Percentiles rank a stretch among this genome's conserved stretches.
phyloP scores from a whole-genome alignment of 164 flowering plant species.

The Dillenia suffruticosa region DNA sequence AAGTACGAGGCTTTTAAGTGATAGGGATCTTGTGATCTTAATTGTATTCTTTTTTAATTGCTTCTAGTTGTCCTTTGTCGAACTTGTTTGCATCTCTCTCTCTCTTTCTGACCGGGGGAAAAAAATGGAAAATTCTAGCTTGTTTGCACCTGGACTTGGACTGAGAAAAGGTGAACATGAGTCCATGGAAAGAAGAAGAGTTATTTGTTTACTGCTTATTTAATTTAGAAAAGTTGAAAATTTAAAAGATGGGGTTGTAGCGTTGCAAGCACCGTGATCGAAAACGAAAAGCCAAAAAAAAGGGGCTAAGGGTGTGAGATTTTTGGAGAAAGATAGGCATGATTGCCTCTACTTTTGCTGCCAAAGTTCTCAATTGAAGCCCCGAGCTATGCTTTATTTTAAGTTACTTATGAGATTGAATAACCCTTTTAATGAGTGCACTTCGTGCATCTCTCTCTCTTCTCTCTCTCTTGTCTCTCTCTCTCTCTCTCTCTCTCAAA shows the following conservation, averaged over 20 bases:
- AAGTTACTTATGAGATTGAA: neutral
- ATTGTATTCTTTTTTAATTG: no score
- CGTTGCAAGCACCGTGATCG: conserved; percentile 8
- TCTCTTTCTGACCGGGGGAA: no score
- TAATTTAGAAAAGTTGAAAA: neutral
- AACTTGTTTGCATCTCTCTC: no score
- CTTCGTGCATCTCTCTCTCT: neutral
- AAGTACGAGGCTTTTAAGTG: no score
- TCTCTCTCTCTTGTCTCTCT: neutral
- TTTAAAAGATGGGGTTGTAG: neutral
- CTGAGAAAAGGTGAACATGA: no score
- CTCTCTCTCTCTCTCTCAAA: neutral
- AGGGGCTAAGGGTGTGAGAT: neutral
- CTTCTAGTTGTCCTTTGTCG: no score
- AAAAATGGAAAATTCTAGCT: no score
- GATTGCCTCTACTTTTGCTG: conserved; percentile 27
- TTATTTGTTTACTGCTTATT: neutral
- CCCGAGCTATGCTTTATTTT: no score
- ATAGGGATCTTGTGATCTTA: no score
- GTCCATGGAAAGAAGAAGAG: no score
- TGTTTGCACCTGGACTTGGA: no score
- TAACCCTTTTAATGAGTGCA: neutral
- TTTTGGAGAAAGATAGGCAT: conserved; percentile 27
- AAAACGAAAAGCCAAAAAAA: conserved; percentile 13
- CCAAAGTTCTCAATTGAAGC: conserved; percentile 1